phyloP scores from a whole-genome alignment of 2,329 filamentous ascomycete species.

The Graphilbum fragrans region DNA sequence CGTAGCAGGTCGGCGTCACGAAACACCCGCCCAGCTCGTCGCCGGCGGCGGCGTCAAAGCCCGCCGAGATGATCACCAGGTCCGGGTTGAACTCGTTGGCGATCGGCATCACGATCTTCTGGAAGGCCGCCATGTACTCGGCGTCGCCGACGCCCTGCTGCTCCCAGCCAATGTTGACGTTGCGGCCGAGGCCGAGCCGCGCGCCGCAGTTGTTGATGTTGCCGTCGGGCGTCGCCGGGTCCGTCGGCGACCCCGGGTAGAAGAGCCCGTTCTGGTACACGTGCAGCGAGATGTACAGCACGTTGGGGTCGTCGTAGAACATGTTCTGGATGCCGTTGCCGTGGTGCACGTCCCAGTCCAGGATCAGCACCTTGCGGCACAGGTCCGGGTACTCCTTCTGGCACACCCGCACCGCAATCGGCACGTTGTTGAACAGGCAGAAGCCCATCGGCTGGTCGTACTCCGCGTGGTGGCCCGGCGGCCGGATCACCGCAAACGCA shows the following conservation, averaged over 20 bases:
- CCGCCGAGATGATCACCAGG: conserved; percentile 86
- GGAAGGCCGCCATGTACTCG: conserved; percentile 93
- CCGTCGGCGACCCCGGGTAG: conserved; percentile 61
- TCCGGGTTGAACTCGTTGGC: conserved; percentile 89
- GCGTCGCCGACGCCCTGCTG: conserved; percentile 82
- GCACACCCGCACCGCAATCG: conserved; percentile 80
- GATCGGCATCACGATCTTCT: conserved; percentile 93
- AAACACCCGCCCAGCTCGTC: conserved; percentile 89
- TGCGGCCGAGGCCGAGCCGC: conserved; percentile 43
- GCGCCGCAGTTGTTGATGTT: conserved; percentile 47
- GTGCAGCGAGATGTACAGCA: conserved; percentile 91
- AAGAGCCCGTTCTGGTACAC: conserved; percentile 76
- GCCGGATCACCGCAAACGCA: conserved; percentile 87
- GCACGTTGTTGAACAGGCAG: conserved; percentile 96
- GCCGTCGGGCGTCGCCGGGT: conserved; percentile 45
- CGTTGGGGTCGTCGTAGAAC: conserved; percentile 88
- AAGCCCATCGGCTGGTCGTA: conserved; percentile 80
- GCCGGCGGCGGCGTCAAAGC: conserved; percentile 89
- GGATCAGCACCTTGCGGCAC: conserved; percentile 80
- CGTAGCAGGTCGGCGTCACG: conserved; percentile 82
- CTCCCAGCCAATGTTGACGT: conserved; percentile 57
- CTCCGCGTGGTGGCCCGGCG: conserved; percentile 92
- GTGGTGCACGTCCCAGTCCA: conserved; percentile 79
- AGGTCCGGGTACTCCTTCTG: conserved; percentile 66
- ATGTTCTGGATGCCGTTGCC: conserved; percentile 94